Base-by-base conservation (phyloP, 768 basidiomycete species). In the Tulasnella sp. region DNA sequence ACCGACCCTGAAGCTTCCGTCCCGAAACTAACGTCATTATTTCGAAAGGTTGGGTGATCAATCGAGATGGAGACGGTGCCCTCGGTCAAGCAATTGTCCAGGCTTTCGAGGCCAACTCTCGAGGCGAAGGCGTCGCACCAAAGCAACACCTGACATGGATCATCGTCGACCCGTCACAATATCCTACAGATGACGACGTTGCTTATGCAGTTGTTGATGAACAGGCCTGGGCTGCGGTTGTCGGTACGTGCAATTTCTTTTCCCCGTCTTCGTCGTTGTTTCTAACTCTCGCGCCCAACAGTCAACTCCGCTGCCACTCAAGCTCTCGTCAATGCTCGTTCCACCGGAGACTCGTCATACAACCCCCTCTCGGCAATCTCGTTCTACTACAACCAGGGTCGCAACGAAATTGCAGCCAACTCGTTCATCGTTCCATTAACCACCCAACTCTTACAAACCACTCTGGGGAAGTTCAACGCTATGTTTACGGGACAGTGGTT, bases 171-270 rank as follows among this genome's bases (percentile, higher is more conserved):
- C 46, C 48, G 1, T 58, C 52, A 9, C 39, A 39, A 40, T 42
- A 58, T 18, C 72, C 72, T 46, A 9, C 76, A 21, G 39, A 77
- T 62, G 76, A 77, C 8, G 48, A 79, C 21, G 83, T 88, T 68
- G 83, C 82, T 18, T 21, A 85, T 12, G 84, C 84, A 40, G 81
- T 89, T 8, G 80, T 87, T 6, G 81, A 88, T n/a, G 85, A 88
- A 71, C 82, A 84, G 7, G 84, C 83, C 0, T 89, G 88, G 88
- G 85, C 86, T 7, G 86, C 86, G 4, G 84, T 89, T 12, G 86
- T 88, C 71, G 83, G 86, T 86, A 76, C 78, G 86, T 52, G 10
- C 18, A 14, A 68, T 2, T 31, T 6, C 16, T 18, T 68, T 31
- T n/a, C 24, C 16, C 34, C 27, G 7, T 31, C 62, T 14, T 27